Percentiles rank a stretch among this genome's conserved stretches.
Evolutionary conservation across 495 filamentous ascomycete species (phyloP).

Genomic region (Aspergillus funiculosus): DNA sequence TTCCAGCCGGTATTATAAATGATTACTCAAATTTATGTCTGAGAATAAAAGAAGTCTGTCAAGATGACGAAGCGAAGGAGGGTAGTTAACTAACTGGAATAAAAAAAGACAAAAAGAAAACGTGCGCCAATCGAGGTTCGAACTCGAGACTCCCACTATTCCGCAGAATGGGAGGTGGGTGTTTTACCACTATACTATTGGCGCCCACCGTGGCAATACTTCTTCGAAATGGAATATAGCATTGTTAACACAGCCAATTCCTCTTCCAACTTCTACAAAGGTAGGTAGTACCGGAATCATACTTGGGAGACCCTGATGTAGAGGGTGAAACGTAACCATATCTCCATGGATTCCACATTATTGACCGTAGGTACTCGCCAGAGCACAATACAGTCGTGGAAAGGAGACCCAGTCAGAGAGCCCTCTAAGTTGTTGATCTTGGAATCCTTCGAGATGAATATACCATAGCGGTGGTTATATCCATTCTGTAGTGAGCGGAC

Average conservation of each 20-base stretch:
- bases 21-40: too few relatives aligned
- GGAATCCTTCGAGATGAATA: conserved; percentile 16
- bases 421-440: conserved; percentile 21
- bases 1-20: too few relatives aligned
- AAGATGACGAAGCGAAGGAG: neutral
- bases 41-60: too few relatives aligned
- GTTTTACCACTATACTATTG: conserved; percentile 7
- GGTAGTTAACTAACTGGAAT: too few relatives aligned
- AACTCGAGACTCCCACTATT: conserved; percentile 7
- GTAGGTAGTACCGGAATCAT: too few relatives aligned
- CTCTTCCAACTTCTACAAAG: too few relatives aligned
- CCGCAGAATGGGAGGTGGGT: conserved; percentile 2
- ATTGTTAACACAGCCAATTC: too few relatives aligned
- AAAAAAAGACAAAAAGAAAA: neutral
- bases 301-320: too few relatives aligned
- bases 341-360: conserved; percentile 13
- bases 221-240: too few relatives aligned
- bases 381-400: conserved; percentile 22
- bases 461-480: conserved; percentile 17
- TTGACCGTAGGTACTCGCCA: conserved; percentile 23
- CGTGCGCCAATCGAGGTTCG: conserved; percentile 6
- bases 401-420: conserved; percentile 26
- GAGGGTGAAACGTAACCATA: conserved; percentile 28
- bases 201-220: too few relatives aligned
- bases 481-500: conserved; percentile 5